A percentile compares a stretch with the other conserved stretches of the same genome.
Evolutionary conservation across 345 rosid species (phyloP).

Genomic region (Microcos paniculata): DNA sequence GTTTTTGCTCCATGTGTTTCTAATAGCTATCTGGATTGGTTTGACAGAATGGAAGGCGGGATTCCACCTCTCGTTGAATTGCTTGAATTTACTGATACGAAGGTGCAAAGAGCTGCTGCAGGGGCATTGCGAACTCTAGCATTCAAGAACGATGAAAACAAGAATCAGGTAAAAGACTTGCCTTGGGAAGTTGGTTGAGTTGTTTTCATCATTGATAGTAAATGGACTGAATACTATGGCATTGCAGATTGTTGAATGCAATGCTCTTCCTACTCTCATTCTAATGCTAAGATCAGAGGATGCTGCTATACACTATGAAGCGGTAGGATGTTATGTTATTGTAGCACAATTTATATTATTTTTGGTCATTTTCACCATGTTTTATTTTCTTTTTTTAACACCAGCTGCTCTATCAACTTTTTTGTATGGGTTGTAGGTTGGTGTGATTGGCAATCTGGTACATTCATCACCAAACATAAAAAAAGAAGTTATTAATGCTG

Average conservation of each 20-base stretch:
- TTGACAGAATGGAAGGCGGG: conserved; percentile 84
- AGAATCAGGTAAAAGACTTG: conserved; percentile 62
- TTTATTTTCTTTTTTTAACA: conserved; percentile 2
- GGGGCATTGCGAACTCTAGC: conserved; percentile 97
- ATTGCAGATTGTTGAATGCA: conserved; percentile 88
- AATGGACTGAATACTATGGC: conserved; percentile 17
- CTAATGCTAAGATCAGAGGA: conserved; percentile 95
- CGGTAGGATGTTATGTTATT: conserved; percentile 53
- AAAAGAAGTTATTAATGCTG: conserved; percentile 92
- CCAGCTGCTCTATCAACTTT: conserved; percentile 7
- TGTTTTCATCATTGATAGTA: too few relatives aligned
- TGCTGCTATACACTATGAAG: conserved; percentile 98
- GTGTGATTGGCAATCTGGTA: conserved; percentile 93
- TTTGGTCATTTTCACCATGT: conserved; percentile 7
- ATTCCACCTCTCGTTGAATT: conserved; percentile 96
- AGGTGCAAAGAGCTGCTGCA: conserved; percentile 99
- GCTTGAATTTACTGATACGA: conserved; percentile 80
- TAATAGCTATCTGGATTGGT: conserved; percentile 22
- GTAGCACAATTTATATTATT: not conserved
- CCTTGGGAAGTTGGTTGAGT: conserved; percentile 19
- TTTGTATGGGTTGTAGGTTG: conserved; percentile 49
- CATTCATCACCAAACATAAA: conserved; percentile 95
- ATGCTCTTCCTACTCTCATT: conserved; percentile 93
- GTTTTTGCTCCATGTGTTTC: conserved; percentile 13
- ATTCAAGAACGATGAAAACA: conserved; percentile 92